Conservation (phyloP, 257 asterid genomes). For the Mentha longifolia region DNA sequence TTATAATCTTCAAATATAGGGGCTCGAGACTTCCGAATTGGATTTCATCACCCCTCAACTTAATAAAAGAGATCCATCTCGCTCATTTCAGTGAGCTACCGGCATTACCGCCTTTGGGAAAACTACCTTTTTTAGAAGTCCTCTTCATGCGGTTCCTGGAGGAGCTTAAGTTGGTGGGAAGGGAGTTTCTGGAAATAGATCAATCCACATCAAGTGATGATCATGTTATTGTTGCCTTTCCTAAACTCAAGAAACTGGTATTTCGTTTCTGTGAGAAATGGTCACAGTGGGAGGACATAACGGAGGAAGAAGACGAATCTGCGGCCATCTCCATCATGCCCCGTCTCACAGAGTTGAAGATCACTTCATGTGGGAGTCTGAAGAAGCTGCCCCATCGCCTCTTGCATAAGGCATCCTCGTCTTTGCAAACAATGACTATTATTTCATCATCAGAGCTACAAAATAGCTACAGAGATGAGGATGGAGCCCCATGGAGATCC, state of each 20-base stretch:
- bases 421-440: neutral
- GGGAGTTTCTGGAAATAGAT: conserved; percentile 30
- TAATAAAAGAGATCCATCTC: neutral
- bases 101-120: neutral
- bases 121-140: conserved; percentile 4
- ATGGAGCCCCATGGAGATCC: too few species aligned
- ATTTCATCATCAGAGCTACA: neutral
- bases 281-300: conserved; percentile 42
- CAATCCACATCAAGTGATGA: neutral
- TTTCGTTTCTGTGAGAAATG: conserved; percentile 24
- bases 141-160: neutral
- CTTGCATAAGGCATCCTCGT: neutral
- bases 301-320: conserved; percentile 23
- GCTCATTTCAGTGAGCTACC: neutral
- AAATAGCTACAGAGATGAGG: neutral
- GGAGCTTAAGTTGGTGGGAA: neutral
- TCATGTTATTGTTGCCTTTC: conserved; percentile 11
- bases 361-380: neutral
- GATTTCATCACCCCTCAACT: neutral
- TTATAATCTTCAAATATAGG: neutral
- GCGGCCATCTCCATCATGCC: neutral
- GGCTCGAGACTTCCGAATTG: neutral
- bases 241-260: conserved; percentile 25
- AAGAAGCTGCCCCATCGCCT: conserved; percentile 10
- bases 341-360: neutral